Evolutionary conservation across 805 yeast species (phyloP).

Genomic region (Komagataella populi): DNA sequence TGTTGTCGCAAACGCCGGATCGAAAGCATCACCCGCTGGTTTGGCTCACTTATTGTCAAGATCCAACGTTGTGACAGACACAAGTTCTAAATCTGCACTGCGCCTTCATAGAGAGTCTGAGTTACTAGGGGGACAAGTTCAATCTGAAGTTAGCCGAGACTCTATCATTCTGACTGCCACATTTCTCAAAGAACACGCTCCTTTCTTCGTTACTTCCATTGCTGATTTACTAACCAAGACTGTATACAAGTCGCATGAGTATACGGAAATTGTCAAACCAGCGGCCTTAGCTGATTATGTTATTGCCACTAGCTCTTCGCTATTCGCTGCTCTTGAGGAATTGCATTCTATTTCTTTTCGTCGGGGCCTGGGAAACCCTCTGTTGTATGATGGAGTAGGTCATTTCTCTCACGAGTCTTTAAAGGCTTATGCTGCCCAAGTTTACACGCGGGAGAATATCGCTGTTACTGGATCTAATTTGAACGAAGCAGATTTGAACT

Average conservation of each 20-base stretch:
- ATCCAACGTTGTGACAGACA: slow-evolving; percentile 65
- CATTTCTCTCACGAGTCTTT: slow-evolving; percentile 51
- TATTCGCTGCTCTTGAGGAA: slow-evolving; percentile 57
- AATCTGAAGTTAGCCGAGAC: slow-evolving; percentile 69
- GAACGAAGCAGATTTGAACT: slow-evolving; percentile 50
- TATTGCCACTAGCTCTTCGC: slow-evolving; percentile 36
- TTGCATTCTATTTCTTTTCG: slow-evolving; percentile 76
- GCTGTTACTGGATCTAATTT: slow-evolving; percentile 66
- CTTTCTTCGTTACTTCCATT: slow-evolving; percentile 79
- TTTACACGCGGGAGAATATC: slow-evolving; percentile 58
- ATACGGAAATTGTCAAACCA: slow-evolving; percentile 71
- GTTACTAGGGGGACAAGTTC: slow-evolving; percentile 75
- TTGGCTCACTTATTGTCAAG: slow-evolving; percentile 74
- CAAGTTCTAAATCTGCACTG: slow-evolving; percentile 72
- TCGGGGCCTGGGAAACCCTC: slow-evolving; percentile 76
- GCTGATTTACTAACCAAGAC: slow-evolving; percentile 63
- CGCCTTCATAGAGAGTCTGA: slow-evolving; percentile 92
- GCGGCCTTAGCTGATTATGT: slow-evolving; percentile 52
- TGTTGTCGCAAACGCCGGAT: slow-evolving; percentile 71
- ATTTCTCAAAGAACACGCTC: slow-evolving; percentile 80
- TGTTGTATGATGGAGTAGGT: slow-evolving; percentile 54
- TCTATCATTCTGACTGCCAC: slow-evolving; percentile 65
- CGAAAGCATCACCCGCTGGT: slow-evolving; percentile 67
- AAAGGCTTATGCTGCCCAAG: slow-evolving; percentile 48
- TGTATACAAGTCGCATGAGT: slow-evolving; percentile 72